Base-by-base conservation (phyloP, 176 grass and related monocot genomes). In the Phoenix dactylifera region DNA sequence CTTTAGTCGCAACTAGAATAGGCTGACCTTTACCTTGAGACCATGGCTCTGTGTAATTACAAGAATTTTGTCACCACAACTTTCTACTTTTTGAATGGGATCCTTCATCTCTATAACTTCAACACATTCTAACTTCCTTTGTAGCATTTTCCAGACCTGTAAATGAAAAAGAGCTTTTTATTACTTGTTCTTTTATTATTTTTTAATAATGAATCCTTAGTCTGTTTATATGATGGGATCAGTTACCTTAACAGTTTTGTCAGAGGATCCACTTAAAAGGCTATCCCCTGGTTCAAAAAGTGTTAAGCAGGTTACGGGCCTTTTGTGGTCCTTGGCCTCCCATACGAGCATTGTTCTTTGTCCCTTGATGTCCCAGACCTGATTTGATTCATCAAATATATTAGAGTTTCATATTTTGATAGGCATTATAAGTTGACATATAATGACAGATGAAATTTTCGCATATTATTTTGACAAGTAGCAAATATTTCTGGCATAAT, bases 331-430 rank as follows among this genome's bases (percentile, higher is more conserved):
- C 80, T 77, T 85, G 59, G 83, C 76, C 67, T 98, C 93, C 67
- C 76, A 79, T 67, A 82, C 78, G 22, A 98, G 80, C 78, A 83
- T 55, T 23, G 84, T 76, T 68, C 82, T 92, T 75, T 92, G 78
- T 22, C 81, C 79, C 72, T 78, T 92, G 64, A 98, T 98, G 65
- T 98, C 93, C 93, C 87, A 98, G 66, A 88, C 87, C 93, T 98
- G 35, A 44, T 44, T 44, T 44, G 35, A 44, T 44, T 44, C 35
- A 44, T 12, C 7, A 44, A 44, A 44, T 12, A 44, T 44, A 9
- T 44, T 44, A 14, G 35, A 44, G 10, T 44, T 10, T 44, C 35
- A 12, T 44, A 30, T 30, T 30, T 28, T 6, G 28, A 30, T 30
- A 30, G 28, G 28, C 28, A 30, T 30, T 30, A 30, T 4, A 30